phyloP scores from a whole-genome alignment of 2,329 filamentous ascomycete genomes.

The Sphaerulina vaccinii region DNA sequence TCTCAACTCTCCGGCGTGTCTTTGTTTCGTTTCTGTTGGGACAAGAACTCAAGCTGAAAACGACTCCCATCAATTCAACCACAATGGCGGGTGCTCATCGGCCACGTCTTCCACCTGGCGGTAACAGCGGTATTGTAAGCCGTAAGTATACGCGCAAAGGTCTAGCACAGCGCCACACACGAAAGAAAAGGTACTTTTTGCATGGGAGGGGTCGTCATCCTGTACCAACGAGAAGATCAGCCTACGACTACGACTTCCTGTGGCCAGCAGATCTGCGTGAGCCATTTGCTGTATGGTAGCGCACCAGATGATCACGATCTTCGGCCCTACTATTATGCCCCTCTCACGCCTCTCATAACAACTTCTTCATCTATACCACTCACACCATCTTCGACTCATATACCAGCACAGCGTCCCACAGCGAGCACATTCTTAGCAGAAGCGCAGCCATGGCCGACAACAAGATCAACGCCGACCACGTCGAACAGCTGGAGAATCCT shows the following conservation, averaged over 20 bases:
- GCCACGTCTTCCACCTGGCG: constrained; percentile 1
- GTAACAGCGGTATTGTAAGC: no score
- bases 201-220: constrained; percentile 3
- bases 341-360: not conserved
- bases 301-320: constrained; percentile 4
- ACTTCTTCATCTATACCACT: not conserved
- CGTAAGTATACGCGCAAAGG: not conserved
- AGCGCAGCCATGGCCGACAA: constrained; percentile 19
- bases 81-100: constrained; percentile 15
- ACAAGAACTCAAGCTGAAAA: constrained; percentile 13
- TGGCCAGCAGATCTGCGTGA: not conserved
- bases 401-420: not conserved
- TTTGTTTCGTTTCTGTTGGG: constrained; percentile 3
- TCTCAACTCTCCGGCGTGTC: not conserved
- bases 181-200: not conserved
- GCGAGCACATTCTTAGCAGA: not conserved
- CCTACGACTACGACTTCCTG: not conserved
- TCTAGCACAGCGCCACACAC: constrained; percentile 19
- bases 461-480: constrained; percentile 26
- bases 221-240: not conserved
- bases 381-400: not conserved
- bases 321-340: not conserved
- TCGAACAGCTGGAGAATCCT: constrained; percentile 27
- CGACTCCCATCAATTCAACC: constrained; percentile 12
- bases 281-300: not conserved